Evolutionary conservation across 352 stramenopile species (phyloP).

Genomic region (Phytophthora ohioensis): DNA sequence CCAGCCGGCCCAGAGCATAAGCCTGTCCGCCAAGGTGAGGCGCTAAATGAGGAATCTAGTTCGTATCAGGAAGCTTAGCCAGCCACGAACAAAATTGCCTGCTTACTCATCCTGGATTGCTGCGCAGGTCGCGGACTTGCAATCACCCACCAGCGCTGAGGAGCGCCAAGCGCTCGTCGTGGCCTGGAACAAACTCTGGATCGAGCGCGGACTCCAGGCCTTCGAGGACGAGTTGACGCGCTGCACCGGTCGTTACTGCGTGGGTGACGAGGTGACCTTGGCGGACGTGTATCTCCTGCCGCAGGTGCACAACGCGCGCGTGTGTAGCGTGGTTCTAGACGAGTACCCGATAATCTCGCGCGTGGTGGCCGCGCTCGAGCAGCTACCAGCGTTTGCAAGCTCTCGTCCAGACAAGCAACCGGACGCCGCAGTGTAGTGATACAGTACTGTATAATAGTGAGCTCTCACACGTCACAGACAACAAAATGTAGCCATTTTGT

Average conservation of each 20-base stretch:
- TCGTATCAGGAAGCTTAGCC: conserved; percentile 1
- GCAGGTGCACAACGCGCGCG: conserved; percentile 91
- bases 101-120: conserved; percentile 12
- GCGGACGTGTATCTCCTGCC: conserved; percentile 92
- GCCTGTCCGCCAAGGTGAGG: conserved; percentile 56
- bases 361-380: conserved; percentile 70
- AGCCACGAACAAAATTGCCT: conserved; percentile 5
- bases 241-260: conserved; percentile 63
- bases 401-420: conserved; percentile 76
- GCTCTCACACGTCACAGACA: conserved; percentile 15
- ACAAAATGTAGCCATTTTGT: conserved; percentile 29
- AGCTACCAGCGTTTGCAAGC: conserved; percentile 83
- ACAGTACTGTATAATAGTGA: background rate
- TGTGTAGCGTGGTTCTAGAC: conserved; percentile 85
- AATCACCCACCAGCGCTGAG: conserved; percentile 55
- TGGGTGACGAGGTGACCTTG: conserved; percentile 86
- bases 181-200: conserved; percentile 70
- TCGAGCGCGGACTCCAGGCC: conserved; percentile 79
- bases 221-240: conserved; percentile 72
- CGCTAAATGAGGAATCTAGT: conserved; percentile 19
- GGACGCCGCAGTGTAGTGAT: conserved; percentile 36
- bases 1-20: conserved; percentile 92
- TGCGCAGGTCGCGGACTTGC: conserved; percentile 39
- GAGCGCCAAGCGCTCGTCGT: conserved; percentile 29
- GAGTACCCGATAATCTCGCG: conserved; percentile 83